Conservation (phyloP, 2,329 filamentous ascomycete species). For the Gyromitra esculenta region DNA sequence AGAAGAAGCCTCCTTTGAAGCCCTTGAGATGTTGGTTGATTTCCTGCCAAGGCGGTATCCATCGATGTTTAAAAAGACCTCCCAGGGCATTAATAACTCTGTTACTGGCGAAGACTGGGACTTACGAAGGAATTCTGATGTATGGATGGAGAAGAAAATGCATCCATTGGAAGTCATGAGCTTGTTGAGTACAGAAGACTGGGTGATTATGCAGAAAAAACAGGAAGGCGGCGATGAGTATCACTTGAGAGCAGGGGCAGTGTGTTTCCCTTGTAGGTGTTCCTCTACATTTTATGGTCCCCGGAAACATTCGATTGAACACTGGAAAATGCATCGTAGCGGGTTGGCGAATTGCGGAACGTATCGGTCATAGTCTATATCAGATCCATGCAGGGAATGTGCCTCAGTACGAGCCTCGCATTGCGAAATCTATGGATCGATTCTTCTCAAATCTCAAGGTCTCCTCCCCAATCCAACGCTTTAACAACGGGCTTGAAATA, state of each 20-base stretch:
- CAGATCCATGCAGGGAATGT: slow-evolving; percentile 33
- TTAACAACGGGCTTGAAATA: slow-evolving; percentile 22
- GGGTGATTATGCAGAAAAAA: slow-evolving; percentile 41
- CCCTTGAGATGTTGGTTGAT: slow-evolving; percentile 75
- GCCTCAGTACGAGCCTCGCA: slow-evolving; percentile 35
- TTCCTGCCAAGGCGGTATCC: slow-evolving; percentile 83
- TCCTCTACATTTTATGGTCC: neutral
- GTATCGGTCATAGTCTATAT: slow-evolving; percentile 40
- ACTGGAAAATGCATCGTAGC: neutral
- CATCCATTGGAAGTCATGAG: slow-evolving; percentile 40
- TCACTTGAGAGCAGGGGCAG: slow-evolving; percentile 35
- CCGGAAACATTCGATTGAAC: neutral
- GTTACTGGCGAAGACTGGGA: slow-evolving; percentile 65
- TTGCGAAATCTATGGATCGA: slow-evolving; percentile 41
- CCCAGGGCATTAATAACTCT: slow-evolving; percentile 74
- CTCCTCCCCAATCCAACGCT: slow-evolving; percentile 31
- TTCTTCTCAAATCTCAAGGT: slow-evolving; percentile 35
- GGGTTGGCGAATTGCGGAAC: slow-evolving; percentile 28
- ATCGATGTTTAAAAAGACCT: slow-evolving; percentile 71
- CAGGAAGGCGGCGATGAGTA: slow-evolving; percentile 29
- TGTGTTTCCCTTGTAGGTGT: slow-evolving; percentile 38
- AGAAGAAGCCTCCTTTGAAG: slow-evolving; percentile 76
- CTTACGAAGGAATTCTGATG: slow-evolving; percentile 15
- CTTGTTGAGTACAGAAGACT: slow-evolving; percentile 34
- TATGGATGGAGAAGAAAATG: slow-evolving; percentile 27